Percentiles rank a stretch among this genome's conserved stretches.
These are phyloP conservation scores for Ochetophila trinervis DNA, from an alignment of 306 rosid species.

Conservation along the genomic window DNA sequence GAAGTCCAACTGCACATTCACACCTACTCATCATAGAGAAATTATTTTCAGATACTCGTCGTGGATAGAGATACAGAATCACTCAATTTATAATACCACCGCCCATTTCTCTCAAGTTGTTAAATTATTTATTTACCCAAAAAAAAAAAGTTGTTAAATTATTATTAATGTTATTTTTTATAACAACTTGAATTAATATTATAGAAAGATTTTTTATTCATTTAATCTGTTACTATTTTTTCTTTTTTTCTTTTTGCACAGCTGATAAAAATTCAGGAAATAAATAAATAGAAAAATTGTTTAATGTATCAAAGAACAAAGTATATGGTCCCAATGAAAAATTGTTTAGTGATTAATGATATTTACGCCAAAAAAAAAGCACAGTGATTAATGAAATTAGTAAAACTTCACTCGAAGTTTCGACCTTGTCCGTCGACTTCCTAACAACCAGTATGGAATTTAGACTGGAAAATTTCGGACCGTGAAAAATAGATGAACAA, in stretches of 20 bases:
- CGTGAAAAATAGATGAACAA: background rate
- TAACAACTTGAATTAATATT: background rate
- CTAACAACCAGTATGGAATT: conserved; percentile 1
- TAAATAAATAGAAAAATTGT: background rate
- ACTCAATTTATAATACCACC: conserved; percentile 7
- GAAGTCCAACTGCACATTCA: background rate
- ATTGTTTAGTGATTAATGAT: too few relatives aligned
- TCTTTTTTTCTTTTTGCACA: background rate
- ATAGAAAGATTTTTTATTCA: conserved; percentile 14
- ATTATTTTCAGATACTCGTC: background rate
- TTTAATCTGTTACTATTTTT: background rate
- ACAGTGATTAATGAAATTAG: too few relatives aligned
- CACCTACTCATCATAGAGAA: conserved; percentile 10
- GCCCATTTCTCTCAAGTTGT: background rate
- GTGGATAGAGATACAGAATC: background rate
- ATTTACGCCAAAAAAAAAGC: too few relatives aligned
- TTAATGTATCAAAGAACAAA: conserved; percentile 8
- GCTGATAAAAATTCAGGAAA: background rate
- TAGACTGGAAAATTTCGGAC: background rate
- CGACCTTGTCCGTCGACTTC: background rate
- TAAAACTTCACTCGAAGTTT: conserved; percentile 5
- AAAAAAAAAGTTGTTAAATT: too few relatives aligned
- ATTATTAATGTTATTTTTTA: background rate
- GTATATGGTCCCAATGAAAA: conserved; percentile 15
- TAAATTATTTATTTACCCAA: too few relatives aligned